Conservation (phyloP, 2,329 filamentous ascomycete genomes). For the Aschersonia sp. region DNA sequence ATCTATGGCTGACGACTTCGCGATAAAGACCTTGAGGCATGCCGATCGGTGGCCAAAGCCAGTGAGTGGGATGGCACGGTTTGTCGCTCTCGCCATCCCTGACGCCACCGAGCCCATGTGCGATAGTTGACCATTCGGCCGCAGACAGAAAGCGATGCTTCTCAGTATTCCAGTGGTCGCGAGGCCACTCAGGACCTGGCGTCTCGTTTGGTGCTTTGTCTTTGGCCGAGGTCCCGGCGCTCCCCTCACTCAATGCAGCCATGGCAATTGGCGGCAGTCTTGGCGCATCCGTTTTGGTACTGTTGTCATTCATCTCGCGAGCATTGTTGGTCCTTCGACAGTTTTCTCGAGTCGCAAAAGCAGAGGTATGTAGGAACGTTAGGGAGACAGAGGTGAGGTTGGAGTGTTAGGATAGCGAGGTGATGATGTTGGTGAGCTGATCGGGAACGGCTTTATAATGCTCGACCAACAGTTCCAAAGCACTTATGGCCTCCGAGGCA, state of each 20-base stretch:
- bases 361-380: too few relatives aligned
- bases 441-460: too few relatives aligned
- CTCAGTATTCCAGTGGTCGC: background rate
- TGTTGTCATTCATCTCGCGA: too few relatives aligned
- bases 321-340: too few relatives aligned
- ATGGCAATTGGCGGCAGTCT: background rate
- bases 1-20: conserved; percentile 28
- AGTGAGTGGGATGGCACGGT: conserved; percentile 25
- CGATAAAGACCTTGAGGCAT: conserved; percentile 33
- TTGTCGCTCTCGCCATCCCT: conserved; percentile 27
- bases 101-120: conserved; percentile 31
- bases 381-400: too few relatives aligned
- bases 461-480: too few relatives aligned
- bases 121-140: conserved; percentile 30
- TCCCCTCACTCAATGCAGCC: background rate
- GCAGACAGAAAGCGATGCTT: conserved; percentile 25
- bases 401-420: too few relatives aligned
- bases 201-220: background rate
- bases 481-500: too few relatives aligned
- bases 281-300: background rate
- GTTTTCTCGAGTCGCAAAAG: too few relatives aligned
- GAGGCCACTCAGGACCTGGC: background rate
- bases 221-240: background rate
- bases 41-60: conserved; percentile 30
- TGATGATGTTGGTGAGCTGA: too few relatives aligned